A percentile compares a stretch with the other conserved stretches of the same genome.
phyloP scores from a whole-genome alignment of 2,329 filamentous ascomycete genomes.

The Trichoderma atrobrunneum region DNA sequence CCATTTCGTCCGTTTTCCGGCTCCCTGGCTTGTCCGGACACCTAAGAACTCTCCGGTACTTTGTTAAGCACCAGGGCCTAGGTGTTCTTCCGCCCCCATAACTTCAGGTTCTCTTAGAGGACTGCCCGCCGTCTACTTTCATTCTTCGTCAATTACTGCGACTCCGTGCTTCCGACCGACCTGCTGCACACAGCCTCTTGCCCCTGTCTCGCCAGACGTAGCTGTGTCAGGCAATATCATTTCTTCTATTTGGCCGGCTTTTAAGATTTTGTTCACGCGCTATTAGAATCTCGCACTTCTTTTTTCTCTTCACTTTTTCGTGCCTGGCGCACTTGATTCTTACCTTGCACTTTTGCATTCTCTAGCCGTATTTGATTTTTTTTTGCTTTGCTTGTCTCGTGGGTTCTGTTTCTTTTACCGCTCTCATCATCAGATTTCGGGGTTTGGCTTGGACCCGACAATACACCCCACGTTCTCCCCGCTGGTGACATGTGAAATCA shows the following conservation, averaged over 20 bases:
- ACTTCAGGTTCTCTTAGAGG: conserved; percentile 4
- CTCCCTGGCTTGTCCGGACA: conserved; percentile 15
- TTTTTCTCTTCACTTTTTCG: not conserved
- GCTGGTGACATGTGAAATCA: conserved; percentile 32
- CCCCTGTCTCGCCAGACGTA: conserved; percentile 4
- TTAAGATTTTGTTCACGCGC: conserved; percentile 1
- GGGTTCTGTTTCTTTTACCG: not conserved
- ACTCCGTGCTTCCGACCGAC: not conserved
- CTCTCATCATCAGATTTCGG: conserved; percentile 2
- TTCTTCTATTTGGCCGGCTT: not conserved
- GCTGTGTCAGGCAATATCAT: not conserved
- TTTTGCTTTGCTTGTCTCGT: not conserved
- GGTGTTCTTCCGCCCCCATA: not conserved
- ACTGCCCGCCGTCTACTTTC: not conserved
- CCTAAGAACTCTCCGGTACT: conserved; percentile 9
- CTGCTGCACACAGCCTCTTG: conserved; percentile 7
- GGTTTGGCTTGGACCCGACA: not conserved
- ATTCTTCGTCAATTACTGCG: conserved; percentile 1
- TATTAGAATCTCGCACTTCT: not conserved
- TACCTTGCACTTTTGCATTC: not conserved
- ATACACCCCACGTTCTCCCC: conserved; percentile 19
- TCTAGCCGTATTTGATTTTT: not conserved
- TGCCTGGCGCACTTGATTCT: conserved; percentile 14
- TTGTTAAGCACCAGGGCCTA: not conserved
- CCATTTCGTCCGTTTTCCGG: conserved; percentile 1